Percentiles rank a stretch among this genome's conserved stretches.
phyloP scores from a whole-genome alignment of 2,329 filamentous ascomycete genomes.

The Hypomyces perniciosus region DNA sequence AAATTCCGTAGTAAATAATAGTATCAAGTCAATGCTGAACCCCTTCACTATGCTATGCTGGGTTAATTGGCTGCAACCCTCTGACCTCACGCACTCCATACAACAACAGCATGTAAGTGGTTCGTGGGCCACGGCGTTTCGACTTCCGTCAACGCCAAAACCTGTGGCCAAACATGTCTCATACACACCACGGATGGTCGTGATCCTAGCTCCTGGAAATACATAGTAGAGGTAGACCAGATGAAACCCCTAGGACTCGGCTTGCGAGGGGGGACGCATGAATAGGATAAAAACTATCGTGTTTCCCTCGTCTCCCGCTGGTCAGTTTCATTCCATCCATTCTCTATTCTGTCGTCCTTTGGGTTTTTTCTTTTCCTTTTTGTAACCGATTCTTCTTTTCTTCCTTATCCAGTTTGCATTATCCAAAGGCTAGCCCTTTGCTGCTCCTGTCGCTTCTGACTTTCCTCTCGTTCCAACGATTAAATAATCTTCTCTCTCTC shows the following conservation, averaged over 20 bases:
- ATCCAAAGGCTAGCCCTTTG: conserved; percentile 25
- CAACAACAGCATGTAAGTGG: neutral
- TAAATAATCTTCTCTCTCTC: conserved; percentile 3
- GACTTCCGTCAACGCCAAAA: conserved; percentile 3
- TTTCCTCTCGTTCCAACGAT: conserved; percentile 3
- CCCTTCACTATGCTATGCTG: conserved; percentile 6
- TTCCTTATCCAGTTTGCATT: conserved; percentile 21
- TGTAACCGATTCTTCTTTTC: conserved; percentile 20
- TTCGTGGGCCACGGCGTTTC: conserved; percentile 2
- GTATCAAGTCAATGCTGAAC: no score
- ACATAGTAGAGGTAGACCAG: no score
- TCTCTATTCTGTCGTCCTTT: conserved; percentile 19
- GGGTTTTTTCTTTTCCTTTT: conserved; percentile 23
- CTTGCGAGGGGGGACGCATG: neutral
- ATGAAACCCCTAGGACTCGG: neutral
- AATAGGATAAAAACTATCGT: conserved; percentile 20
- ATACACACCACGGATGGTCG: conserved; percentile 7
- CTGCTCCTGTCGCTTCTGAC: conserved; percentile 25
- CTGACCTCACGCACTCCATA: no score
- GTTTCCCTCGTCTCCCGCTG: conserved; percentile 15
- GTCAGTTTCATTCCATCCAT: conserved; percentile 20
- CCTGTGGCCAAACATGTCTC: conserved; percentile 15
- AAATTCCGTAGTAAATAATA: conserved; percentile 3
- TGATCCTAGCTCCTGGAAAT: neutral
- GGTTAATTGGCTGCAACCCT: neutral